Base-by-base conservation (phyloP, 345 rosid genomes). In the Hevea brasiliensis region DNA sequence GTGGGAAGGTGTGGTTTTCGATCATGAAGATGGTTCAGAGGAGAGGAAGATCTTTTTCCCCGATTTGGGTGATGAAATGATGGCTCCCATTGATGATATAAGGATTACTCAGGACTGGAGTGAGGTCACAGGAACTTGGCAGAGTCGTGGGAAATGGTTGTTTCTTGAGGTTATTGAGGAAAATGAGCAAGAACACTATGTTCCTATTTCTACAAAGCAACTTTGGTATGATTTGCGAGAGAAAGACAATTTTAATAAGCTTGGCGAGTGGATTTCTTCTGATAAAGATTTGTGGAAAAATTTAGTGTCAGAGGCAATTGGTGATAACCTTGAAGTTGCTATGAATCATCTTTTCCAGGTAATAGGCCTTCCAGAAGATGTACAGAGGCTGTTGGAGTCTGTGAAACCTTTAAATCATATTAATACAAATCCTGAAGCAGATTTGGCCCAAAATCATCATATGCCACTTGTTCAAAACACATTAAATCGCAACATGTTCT, bases 1-100 rank as follows among this genome's bases (percentile, higher is more conserved):
- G 97, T 89, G 97, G 98, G 98, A 93, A 83, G 98, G 98, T 67
- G 97, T 93, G 44, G 14, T 91, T 68, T 88, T 89, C 24, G 94
- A 93, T 76, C 76, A 75, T 60, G 76, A 76, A 15, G 80, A 76
- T 72, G 91, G 85, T 45, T 73, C 73, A 0, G 81, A 80, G 45
- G 63, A 82, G 77, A 84, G 96, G 79, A 82, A 62, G 56, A 74
- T 93, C 40, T 91, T 91, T 83, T 93, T 93, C 77, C 98, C 98
- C 0, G 95, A 91, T 75, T 79, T 85, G 72, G 98, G 98, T 29
- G 94, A 93, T 78, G 91, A 93, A 76, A 62, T 86, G 83, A 40
- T 50, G 53, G 62, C 58, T 54, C 73, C 21, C 24, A 47, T 84
- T 51, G 82, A 70, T n/a, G 50, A 66, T 41, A 61, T 91, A 44